Conservation (phyloP, 352 stramenopile genomes). For the Thraustochytrium striatum region DNA sequence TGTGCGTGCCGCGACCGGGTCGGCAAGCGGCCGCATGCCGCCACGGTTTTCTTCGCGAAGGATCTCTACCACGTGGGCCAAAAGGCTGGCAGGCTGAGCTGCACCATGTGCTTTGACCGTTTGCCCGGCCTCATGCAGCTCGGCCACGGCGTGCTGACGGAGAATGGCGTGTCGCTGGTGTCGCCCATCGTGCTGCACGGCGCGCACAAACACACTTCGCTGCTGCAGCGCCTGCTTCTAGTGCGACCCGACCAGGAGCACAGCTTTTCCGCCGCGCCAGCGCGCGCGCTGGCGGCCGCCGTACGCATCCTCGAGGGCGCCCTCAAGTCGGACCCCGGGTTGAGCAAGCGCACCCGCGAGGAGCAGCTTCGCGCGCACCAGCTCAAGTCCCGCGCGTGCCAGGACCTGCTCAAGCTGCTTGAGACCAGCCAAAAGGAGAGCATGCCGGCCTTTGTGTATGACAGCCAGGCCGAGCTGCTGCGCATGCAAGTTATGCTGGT, state of each 20-base stretch:
- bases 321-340: slow-evolving; percentile 24
- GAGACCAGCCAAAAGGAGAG: slow-evolving; percentile 21
- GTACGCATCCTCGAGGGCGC: background rate
- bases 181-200: slow-evolving; percentile 29
- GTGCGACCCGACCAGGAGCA: background rate
- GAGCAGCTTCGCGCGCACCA: slow-evolving; percentile 20
- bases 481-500: slow-evolving; percentile 38
- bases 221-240: slow-evolving; percentile 38
- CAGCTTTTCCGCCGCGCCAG: background rate
- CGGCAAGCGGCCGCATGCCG: background rate
- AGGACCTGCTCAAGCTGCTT: slow-evolving; percentile 1
- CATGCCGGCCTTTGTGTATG: slow-evolving; percentile 37
- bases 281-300: background rate
- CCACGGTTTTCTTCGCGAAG: background rate
- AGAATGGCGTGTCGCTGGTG: slow-evolving; percentile 32
- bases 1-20: slow-evolving; percentile 16
- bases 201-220: background rate
- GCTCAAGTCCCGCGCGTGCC: background rate
- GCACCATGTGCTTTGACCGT: slow-evolving; percentile 19
- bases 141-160: slow-evolving; percentile 32
- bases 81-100: background rate
- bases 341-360: background rate
- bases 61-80: slow-evolving; percentile 3
- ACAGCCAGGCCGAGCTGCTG: slow-evolving; percentile 18
- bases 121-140: slow-evolving; percentile 31